These are phyloP conservation scores for Cyclotella sp. DNA, from an alignment of 108 stramenopile genomes.

Conservation along the genomic window DNA sequence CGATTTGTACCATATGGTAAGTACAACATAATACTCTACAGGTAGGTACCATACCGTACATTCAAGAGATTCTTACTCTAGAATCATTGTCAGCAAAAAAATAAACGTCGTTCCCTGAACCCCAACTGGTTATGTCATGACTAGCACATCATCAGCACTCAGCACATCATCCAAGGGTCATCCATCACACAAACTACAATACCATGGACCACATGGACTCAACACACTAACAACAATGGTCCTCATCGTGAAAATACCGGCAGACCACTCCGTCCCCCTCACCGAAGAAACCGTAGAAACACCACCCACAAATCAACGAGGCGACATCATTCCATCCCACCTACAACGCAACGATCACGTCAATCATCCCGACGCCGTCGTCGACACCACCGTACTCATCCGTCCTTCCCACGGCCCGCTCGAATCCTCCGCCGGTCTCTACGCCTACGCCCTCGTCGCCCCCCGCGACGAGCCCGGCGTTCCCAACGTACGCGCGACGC, in stretches of 20 bases:
- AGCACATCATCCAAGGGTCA: no score
- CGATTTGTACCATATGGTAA: no score
- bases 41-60: no score
- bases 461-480: background rate
- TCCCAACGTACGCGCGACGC: conserved; percentile 76
- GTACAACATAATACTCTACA: no score
- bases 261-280: background rate
- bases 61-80: no score
- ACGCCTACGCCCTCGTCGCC: conserved; percentile 29
- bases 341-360: conserved; percentile 4
- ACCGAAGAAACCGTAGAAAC: background rate
- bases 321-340: conserved; percentile 27
- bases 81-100: no score
- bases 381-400: conserved; percentile 24
- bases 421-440: conserved; percentile 21
- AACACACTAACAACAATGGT: background rate
- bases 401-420: conserved; percentile 2
- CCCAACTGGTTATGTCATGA: no score
- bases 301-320: background rate
- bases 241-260: background rate
- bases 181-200: no score
- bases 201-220: background rate
- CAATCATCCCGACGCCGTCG: background rate
- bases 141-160: no score
- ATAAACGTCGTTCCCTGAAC: no score